These are phyloP conservation scores for Wickerhamiella hasegawae DNA, from an alignment of 805 yeast species.

Conservation along the genomic window DNA sequence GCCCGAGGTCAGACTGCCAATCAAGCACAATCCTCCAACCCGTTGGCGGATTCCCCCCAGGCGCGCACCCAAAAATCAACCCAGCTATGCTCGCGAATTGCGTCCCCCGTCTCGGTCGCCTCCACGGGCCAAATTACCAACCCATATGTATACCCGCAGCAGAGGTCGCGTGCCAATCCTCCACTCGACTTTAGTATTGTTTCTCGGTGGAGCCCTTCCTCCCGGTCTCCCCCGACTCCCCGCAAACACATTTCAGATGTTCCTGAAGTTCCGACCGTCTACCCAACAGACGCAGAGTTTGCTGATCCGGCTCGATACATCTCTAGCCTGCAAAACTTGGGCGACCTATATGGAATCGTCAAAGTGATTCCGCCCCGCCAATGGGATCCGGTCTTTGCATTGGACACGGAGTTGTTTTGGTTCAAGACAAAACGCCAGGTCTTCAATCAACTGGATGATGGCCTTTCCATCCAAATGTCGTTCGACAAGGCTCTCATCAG, in stretches of 20 bases:
- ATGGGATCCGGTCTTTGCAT: constrained; percentile 27
- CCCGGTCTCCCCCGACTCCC: constrained; percentile 1
- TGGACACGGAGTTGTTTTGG: constrained; percentile 18
- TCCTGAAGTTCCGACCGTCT: constrained; percentile 37
- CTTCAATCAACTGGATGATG: not conserved
- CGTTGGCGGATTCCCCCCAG: no score
- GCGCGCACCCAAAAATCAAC: no score
- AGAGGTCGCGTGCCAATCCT: not conserved
- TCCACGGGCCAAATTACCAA: not conserved
- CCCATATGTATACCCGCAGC: not conserved
- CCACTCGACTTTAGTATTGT: not conserved
- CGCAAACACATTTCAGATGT: constrained; percentile 12
- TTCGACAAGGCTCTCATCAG: constrained; percentile 2
- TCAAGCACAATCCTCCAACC: no score
- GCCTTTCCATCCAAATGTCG: not conserved
- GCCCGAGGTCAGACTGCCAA: no score
- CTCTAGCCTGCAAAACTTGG: constrained; percentile 35
- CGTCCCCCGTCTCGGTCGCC: not conserved
- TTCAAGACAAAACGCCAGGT: constrained; percentile 2
- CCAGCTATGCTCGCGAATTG: no score
- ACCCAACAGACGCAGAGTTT: constrained; percentile 40
- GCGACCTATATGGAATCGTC: constrained; percentile 53
- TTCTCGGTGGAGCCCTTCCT: no score
- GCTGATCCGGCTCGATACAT: constrained; percentile 51
- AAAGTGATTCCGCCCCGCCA: constrained; percentile 49